Conservation (phyloP, 129 eudicot species). For the Scalesia atractyloides region DNA sequence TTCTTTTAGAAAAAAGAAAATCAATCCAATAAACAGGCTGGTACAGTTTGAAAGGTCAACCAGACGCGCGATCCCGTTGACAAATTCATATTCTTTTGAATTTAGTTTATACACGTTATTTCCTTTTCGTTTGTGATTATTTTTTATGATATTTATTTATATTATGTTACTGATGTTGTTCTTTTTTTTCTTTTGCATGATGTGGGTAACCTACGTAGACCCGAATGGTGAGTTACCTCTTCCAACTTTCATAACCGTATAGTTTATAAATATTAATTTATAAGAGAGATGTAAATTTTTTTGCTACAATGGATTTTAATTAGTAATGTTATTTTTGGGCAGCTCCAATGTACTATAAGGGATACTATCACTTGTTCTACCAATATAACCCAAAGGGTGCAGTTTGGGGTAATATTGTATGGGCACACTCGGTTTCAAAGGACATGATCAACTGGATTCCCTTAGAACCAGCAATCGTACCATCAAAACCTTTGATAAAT, state of each 20-base stretch:
- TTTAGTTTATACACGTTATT: not conserved
- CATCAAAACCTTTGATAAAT: constrained; percentile 44
- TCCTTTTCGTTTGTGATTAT: not conserved
- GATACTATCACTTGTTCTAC: constrained; percentile 8
- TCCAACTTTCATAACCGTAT: not conserved
- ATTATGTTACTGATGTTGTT: not conserved
- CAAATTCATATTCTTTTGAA: not conserved
- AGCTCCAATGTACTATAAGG: constrained; percentile 6
- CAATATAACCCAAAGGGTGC: constrained; percentile 20
- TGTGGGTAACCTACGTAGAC: not conserved
- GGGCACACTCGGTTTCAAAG: constrained; percentile 62
- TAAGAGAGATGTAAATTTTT: not conserved
- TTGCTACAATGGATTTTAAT: not conserved
- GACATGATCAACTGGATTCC: constrained; percentile 58
- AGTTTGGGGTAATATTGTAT: constrained; percentile 41
- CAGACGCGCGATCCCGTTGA: not conserved
- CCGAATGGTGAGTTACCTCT: constrained; percentile 3
- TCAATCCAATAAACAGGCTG: not conserved
- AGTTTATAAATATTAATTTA: not conserved
- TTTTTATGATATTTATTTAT: not conserved
- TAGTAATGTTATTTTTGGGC: not conserved
- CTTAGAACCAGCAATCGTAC: constrained; percentile 41
- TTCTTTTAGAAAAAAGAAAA: too few species aligned
- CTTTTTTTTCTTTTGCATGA: not conserved
- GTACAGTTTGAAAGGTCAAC: not conserved